Percentiles rank a stretch among this genome's conserved stretches.
These are phyloP conservation scores for Hericium coralloides DNA, from an alignment of 768 basidiomycete species.

Conservation along the genomic window DNA sequence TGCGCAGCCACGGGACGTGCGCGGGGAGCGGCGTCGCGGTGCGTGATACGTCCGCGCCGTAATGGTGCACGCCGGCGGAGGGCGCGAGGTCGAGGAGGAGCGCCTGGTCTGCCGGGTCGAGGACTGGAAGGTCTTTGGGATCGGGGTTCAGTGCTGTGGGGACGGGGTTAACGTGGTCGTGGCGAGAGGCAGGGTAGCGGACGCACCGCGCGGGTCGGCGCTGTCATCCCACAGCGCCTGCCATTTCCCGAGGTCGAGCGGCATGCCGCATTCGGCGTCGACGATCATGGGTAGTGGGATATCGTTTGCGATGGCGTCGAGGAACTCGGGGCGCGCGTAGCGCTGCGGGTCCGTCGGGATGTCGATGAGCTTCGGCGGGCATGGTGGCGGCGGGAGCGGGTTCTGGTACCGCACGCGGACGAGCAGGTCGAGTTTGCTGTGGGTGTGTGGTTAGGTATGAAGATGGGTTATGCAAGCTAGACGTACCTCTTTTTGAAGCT, in stretches of 20 bases:
- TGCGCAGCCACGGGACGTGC: constrained; percentile 85
- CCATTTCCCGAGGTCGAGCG: constrained; percentile 78
- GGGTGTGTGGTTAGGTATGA: constrained; percentile 1
- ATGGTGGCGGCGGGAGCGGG: constrained; percentile 92
- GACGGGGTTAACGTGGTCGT: constrained; percentile 2
- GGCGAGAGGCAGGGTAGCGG: not conserved
- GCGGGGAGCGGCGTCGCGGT: constrained; percentile 38
- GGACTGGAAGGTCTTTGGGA: constrained; percentile 40
- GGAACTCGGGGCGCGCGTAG: constrained; percentile 80
- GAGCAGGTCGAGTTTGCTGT: constrained; percentile 80
- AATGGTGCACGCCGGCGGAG: constrained; percentile 28
- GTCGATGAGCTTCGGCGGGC: constrained; percentile 90
- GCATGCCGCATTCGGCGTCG: constrained; percentile 96
- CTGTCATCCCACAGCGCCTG: constrained; percentile 80
- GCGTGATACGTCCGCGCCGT: constrained; percentile 27
- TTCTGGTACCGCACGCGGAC: constrained; percentile 92
- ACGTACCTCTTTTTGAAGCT: constrained; percentile 46
- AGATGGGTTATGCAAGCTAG: not conserved
- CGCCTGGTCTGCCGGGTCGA: constrained; percentile 71
- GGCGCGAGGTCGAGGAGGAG: constrained; percentile 68
- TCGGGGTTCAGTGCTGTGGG: constrained; percentile 56
- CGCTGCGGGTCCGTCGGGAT: constrained; percentile 87
- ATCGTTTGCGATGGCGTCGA: constrained; percentile 71
- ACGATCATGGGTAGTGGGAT: constrained; percentile 91
- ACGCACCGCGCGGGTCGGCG: constrained; percentile 56